Conservation (phyloP, 768 basidiomycete species). For the Suillus paluster region DNA sequence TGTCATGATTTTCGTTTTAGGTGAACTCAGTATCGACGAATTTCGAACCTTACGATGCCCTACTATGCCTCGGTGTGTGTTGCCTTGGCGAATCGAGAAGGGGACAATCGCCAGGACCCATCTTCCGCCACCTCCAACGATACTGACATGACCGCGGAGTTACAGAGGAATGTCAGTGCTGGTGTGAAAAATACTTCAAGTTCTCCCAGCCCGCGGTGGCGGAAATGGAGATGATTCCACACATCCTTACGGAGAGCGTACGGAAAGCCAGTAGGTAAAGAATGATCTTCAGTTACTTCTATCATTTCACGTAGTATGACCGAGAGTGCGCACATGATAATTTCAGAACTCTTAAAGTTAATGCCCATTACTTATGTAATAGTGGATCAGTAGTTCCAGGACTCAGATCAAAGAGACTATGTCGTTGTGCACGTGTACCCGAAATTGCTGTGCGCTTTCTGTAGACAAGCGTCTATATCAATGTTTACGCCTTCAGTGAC, state of each 20-base stretch:
- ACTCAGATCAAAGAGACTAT: not conserved
- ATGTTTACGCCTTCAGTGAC: conserved; percentile 6
- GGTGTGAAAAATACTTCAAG: not conserved
- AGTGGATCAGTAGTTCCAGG: not conserved
- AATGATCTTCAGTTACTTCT: conserved; percentile 10
- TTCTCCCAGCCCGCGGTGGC: not conserved
- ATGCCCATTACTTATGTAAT: not conserved
- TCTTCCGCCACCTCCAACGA: not conserved
- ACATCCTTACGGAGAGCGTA: not conserved
- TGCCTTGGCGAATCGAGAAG: not conserved
- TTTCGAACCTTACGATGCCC: not conserved
- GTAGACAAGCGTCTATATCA: not conserved
- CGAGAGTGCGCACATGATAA: not conserved
- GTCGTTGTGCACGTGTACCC: not conserved
- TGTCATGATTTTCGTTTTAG: not conserved
- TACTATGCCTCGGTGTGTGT: not conserved
- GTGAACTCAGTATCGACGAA: not conserved
- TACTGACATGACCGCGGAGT: conserved; percentile 20
- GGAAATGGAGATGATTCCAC: not conserved
- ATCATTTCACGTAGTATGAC: conserved; percentile 11
- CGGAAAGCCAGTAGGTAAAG: conserved; percentile 6
- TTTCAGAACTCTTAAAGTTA: not conserved
- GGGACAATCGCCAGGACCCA: conserved; percentile 1
- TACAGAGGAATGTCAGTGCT: conserved; percentile 15
- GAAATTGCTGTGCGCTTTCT: not conserved